Percentiles rank a stretch among this genome's conserved stretches.
phyloP scores from a whole-genome alignment of 2,329 filamentous ascomycete species.

The Fonsecaea monophora region DNA sequence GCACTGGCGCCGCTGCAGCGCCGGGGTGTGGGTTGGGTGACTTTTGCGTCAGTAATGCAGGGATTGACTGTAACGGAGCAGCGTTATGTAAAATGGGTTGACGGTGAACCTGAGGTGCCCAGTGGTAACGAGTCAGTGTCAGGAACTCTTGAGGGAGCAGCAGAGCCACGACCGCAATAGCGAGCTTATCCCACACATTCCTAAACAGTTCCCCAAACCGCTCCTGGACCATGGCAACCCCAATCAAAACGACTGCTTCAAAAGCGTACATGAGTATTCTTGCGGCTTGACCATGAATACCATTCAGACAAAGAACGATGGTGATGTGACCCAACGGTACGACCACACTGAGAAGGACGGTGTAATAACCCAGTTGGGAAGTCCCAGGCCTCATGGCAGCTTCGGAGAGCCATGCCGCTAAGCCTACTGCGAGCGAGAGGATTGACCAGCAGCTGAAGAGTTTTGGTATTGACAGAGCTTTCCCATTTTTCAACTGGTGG shows the following conservation, averaged over 20 bases:
- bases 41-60: neutral
- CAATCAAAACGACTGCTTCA: slow-evolving; percentile 29
- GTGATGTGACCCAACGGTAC: slow-evolving; percentile 31
- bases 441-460: slow-evolving; percentile 31
- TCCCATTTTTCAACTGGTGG: neutral
- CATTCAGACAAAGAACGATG: slow-evolving; percentile 8
- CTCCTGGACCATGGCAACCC: slow-evolving; percentile 23
- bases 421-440: slow-evolving; percentile 22
- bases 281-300: slow-evolving; percentile 10
- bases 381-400: slow-evolving; percentile 20
- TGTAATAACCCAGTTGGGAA: slow-evolving; percentile 27
- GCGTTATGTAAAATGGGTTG: neutral
- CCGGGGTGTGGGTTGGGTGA: neutral
- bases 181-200: slow-evolving; percentile 38
- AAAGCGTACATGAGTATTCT: slow-evolving; percentile 21
- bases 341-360: slow-evolving; percentile 27
- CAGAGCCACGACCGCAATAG: slow-evolving; percentile 32
- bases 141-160: slow-evolving; percentile 36
- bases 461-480: neutral
- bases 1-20: neutral
- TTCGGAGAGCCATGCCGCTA: slow-evolving; percentile 32
- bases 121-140: slow-evolving; percentile 19
- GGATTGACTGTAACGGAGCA: neutral
- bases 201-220: slow-evolving; percentile 25
- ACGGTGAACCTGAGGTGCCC: slow-evolving; percentile 5